Evolutionary conservation across 768 basidiomycete genomes (phyloP).

Genomic region (Rhizopogon vinicolor): DNA sequence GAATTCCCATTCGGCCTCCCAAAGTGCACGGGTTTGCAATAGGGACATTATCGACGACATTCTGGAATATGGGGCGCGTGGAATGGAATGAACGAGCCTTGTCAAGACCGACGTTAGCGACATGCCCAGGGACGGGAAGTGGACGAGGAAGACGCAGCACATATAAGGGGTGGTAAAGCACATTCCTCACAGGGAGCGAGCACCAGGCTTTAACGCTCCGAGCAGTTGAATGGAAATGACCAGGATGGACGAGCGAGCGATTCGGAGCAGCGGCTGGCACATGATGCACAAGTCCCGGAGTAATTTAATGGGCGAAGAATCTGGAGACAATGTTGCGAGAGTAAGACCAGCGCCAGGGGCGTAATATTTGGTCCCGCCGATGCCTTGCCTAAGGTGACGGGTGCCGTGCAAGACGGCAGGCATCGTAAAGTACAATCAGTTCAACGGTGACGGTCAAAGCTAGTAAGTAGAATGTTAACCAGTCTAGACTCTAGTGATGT

Average conservation of each 20-base stretch:
- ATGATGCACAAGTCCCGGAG: constrained; percentile 44
- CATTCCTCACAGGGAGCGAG: constrained; percentile 50
- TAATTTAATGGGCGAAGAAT: constrained; percentile 51
- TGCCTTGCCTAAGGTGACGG: constrained; percentile 21
- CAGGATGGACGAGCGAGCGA: constrained; percentile 8
- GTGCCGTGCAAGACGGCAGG: constrained; percentile 18
- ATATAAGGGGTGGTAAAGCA: constrained; percentile 42
- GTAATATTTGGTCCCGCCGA: constrained; percentile 9
- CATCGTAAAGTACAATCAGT: constrained; percentile 9
- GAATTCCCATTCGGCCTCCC: constrained; percentile 68
- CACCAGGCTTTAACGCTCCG: constrained; percentile 48
- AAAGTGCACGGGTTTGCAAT: constrained; percentile 69
- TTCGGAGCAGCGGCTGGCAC: constrained; percentile 7
- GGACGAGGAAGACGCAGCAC: constrained; percentile 57
- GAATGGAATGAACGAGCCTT: constrained; percentile 73
- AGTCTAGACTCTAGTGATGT: no score
- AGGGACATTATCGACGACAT: constrained; percentile 75
- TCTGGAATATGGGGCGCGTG: constrained; percentile 72
- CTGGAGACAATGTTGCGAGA: constrained; percentile 52
- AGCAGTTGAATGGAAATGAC: constrained; percentile 16
- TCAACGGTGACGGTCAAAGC: neutral
- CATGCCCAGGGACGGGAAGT: constrained; percentile 39
- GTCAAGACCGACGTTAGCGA: constrained; percentile 71
- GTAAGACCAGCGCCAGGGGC: neutral
- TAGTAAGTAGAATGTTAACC: neutral